These are phyloP conservation scores for Cicer yamashitae DNA, from an alignment of 306 rosid genomes.

Conservation along the genomic window DNA sequence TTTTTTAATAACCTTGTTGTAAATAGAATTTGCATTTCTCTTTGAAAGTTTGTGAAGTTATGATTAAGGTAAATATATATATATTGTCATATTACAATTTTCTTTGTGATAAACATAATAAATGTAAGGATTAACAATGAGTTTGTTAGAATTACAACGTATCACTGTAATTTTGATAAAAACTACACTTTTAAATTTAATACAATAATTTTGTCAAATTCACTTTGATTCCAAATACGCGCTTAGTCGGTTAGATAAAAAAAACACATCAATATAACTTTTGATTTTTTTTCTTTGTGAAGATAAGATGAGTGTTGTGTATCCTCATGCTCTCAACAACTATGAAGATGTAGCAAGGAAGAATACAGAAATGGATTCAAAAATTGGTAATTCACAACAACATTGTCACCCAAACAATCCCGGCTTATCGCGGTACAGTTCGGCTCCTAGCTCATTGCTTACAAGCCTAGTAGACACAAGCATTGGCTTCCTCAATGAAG, in stretches of 20 bases:
- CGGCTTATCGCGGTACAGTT: slow-evolving; percentile 54
- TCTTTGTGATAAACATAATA: no score
- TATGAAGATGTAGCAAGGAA: slow-evolving; percentile 53
- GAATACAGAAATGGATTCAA: slow-evolving; percentile 65
- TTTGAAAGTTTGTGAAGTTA: background rate
- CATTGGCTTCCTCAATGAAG: slow-evolving; percentile 44
- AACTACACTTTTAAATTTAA: no score
- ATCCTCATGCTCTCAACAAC: slow-evolving; percentile 51
- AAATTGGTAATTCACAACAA: slow-evolving; percentile 40
- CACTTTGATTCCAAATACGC: no score
- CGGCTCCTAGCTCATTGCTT: slow-evolving; percentile 66
- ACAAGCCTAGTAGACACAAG: slow-evolving; percentile 46
- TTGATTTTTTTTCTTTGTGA: slow-evolving; percentile 33
- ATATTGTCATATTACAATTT: no score
- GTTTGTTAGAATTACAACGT: no score
- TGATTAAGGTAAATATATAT: background rate
- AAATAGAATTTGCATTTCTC: background rate
- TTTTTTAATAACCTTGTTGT: no score
- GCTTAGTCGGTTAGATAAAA: background rate
- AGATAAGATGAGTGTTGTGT: slow-evolving; percentile 61
- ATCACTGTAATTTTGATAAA: no score
- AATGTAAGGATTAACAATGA: no score
- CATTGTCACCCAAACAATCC: slow-evolving; percentile 56
- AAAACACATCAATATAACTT: background rate
- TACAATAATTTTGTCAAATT: no score